phyloP scores from a whole-genome alignment of 805 yeast genomes.

The Candida sakaeoensis region DNA sequence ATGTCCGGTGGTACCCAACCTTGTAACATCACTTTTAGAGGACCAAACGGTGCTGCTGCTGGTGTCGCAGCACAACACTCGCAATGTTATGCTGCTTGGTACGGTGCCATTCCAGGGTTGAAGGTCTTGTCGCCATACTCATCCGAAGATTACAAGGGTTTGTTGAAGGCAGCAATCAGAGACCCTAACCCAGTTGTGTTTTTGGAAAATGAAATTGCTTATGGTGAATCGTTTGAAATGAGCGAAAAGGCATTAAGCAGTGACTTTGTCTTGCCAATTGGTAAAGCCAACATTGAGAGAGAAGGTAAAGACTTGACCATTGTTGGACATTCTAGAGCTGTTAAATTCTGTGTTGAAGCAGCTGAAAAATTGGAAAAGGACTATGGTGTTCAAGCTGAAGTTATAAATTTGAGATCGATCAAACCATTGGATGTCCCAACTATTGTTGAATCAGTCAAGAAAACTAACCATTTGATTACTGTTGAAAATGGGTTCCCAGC shows the following conservation, averaged over 20 bases:
- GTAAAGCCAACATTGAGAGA: constrained; percentile 92
- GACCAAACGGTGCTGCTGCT: constrained; percentile 99
- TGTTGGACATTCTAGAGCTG: constrained; percentile 90
- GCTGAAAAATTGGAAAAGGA: constrained; percentile 83
- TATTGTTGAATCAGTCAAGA: constrained; percentile 83
- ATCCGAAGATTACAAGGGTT: constrained; percentile 94
- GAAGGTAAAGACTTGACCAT: constrained; percentile 89
- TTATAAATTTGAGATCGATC: constrained; percentile 91
- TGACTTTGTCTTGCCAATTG: constrained; percentile 89
- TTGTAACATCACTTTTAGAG: constrained; percentile 96
- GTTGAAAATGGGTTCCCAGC: constrained; percentile 98
- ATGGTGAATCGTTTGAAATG: constrained; percentile 88
- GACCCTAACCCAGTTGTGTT: constrained; percentile 98
- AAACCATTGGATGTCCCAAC: constrained; percentile 93
- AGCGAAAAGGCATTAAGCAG: constrained; percentile 84
- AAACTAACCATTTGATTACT: constrained; percentile 93
- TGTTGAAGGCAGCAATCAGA: constrained; percentile 92
- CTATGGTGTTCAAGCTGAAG: constrained; percentile 88
- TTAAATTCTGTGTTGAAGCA: constrained; percentile 80
- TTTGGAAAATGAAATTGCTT: constrained; percentile 92
- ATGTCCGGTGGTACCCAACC: constrained; percentile 99
- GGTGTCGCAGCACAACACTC: constrained; percentile 99
- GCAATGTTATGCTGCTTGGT: constrained; percentile 97
- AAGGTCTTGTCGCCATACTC: constrained; percentile 95
- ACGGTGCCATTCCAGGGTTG: constrained; percentile 96